phyloP scores from a whole-genome alignment of 345 rosid genomes.

The Excoecaria cochinchinensis region DNA sequence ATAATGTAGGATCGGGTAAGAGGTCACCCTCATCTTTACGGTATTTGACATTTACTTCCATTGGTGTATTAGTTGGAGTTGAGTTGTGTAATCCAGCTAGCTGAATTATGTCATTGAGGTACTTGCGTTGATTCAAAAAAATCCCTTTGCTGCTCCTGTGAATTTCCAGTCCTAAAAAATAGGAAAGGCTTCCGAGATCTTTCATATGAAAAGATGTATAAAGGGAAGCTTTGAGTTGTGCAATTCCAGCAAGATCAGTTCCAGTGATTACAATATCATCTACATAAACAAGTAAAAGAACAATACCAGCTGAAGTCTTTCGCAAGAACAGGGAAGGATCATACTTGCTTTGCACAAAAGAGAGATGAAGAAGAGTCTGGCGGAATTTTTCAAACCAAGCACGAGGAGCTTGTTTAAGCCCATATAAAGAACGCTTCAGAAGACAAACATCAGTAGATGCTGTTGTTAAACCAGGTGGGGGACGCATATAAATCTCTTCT shows the following conservation, averaged over 20 bases:
- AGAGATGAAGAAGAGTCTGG: background rate
- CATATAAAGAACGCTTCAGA: background rate
- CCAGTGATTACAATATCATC: background rate
- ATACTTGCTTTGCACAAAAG: background rate
- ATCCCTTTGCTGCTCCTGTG: background rate
- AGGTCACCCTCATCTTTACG: too few relatives aligned
- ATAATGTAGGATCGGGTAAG: too few relatives aligned
- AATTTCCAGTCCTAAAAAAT: background rate
- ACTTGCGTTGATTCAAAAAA: background rate
- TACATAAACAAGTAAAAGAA: background rate
- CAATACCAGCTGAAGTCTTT: background rate
- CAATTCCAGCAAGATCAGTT: background rate
- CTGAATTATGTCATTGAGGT: background rate
- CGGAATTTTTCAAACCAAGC: background rate
- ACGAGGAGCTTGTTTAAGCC: background rate
- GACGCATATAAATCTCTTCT: background rate
- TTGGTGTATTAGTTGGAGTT: too few relatives aligned
- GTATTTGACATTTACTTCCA: too few relatives aligned
- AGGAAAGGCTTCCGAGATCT: background rate
- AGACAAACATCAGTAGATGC: background rate
- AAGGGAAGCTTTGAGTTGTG: background rate
- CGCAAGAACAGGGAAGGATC: background rate
- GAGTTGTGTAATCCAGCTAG: too few relatives aligned
- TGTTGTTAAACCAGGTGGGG: background rate
- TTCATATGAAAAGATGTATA: constrained; percentile 1